phyloP scores from a whole-genome alignment of 208 protist genomes.

The Borovskyia barvae region DNA sequence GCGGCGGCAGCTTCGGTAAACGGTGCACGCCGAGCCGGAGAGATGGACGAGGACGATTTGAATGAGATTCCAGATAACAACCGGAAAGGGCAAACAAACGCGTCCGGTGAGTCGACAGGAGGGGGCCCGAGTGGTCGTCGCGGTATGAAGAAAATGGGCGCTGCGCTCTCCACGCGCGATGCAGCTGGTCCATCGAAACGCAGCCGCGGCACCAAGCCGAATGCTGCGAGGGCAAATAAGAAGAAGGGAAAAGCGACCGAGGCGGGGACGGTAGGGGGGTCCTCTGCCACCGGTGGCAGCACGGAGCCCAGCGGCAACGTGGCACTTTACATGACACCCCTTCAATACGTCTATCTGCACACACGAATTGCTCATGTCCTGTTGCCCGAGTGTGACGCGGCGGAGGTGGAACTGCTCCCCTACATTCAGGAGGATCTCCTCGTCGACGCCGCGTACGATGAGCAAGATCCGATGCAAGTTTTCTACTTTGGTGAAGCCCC shows the following conservation, averaged over 20 bases:
- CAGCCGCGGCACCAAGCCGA: too few species aligned
- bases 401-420: slow-evolving; percentile 74
- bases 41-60: slow-evolving; percentile 25
- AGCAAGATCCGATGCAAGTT: slow-evolving; percentile 25
- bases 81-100: not conserved
- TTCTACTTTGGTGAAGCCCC: slow-evolving; percentile 54
- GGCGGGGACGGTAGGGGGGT: not conserved
- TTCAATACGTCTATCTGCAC: slow-evolving; percentile 87
- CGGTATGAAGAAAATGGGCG: slow-evolving; percentile 12
- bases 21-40: not conserved
- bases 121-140: not conserved
- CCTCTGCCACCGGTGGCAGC: not conserved
- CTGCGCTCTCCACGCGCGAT: too few species aligned
- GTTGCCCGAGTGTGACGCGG: slow-evolving; percentile 46
- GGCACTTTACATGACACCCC: slow-evolving; percentile 64
- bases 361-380: slow-evolving; percentile 73
- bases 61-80: slow-evolving; percentile 13
- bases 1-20: slow-evolving; percentile 1
- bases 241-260: slow-evolving; percentile 5
- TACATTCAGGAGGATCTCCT: slow-evolving; percentile 72
- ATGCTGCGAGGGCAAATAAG: too few species aligned
- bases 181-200: too few species aligned
- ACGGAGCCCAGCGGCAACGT: slow-evolving; percentile 19
- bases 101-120: not conserved
- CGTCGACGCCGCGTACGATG: slow-evolving; percentile 48